Evolutionary conservation across 2,329 filamentous ascomycete genomes (phyloP), one percentile per base, ranked within the genome.

Genomic region (Talaromyces sp.): DNA sequence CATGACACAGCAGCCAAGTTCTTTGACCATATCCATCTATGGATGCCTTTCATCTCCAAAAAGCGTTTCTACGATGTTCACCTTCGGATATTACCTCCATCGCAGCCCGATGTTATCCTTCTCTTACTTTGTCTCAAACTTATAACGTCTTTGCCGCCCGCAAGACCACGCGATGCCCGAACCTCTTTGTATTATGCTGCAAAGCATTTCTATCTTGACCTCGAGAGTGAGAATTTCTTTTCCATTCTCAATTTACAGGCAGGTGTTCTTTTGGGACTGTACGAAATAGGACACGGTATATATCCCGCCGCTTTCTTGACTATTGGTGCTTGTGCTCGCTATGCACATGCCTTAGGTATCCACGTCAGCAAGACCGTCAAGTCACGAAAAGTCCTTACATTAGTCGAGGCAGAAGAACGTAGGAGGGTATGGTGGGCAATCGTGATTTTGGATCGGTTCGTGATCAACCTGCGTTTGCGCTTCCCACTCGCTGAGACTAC

Each of bases 351-450:
- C 19, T 22, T 63, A 3, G 62, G 62, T 22, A 50, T 63, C 25
- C 59, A 50, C 11, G 52, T 37, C 25, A 49, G 58, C 9, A 27
- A 33, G 22, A 33, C 50, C 9, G 37, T 25, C 47, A 64, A 43
- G 25, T 49, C 43, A 39, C 63, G 47, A 17, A 62, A 47, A 62
- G 64, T 61, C 15, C 50, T 67, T 37, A 68, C 67, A n/a, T 67
- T 69, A 64, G 66, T 70, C 22, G 69, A 71, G 31, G 60, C 68
- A 7, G 72, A 74, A 50, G 72, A 74, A 61, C 63, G 66, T 57
- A 68, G 68, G 37, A 69, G 72, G 25, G 67, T 68, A 2, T 74
- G 72, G 72, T 74, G 72, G 71, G 70, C 70, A 27, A 64, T 73
- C 50, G 37, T 73, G 1, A 72, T 73, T 31, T 56, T 74, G 19